Evolutionary conservation across 805 yeast genomes (phyloP).

Genomic region (Lipomyces kockii): DNA sequence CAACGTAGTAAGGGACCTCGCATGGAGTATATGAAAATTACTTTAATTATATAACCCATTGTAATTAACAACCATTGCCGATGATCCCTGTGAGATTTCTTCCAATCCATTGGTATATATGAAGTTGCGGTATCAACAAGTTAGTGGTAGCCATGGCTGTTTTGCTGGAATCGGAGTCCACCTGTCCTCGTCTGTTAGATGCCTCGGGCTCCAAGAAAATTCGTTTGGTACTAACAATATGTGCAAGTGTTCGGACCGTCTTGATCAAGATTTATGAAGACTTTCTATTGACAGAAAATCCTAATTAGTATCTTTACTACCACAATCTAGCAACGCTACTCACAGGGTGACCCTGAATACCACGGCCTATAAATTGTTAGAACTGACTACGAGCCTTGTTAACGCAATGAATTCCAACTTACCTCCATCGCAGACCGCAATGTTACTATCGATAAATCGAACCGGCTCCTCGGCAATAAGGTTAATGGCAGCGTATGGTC

Average conservation of each 20-base stretch:
- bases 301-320: background rate
- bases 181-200: constrained; percentile 13
- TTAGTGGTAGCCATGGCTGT: background rate
- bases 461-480: constrained; percentile 77
- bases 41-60: background rate
- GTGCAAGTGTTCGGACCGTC: constrained; percentile 76
- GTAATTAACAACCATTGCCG: background rate
- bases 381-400: background rate
- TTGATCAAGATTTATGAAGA: constrained; percentile 78
- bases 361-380: constrained; percentile 51
- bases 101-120: background rate
- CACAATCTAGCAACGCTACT: background rate
- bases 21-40: background rate
- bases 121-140: background rate
- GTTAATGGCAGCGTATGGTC: constrained; percentile 83
- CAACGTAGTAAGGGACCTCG: background rate
- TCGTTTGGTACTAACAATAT: constrained; percentile 54
- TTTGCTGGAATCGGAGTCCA: constrained; percentile 34
- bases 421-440: constrained; percentile 82
- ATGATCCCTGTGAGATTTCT: background rate
- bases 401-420: constrained; percentile 8
- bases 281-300: constrained; percentile 46
- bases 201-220: background rate
- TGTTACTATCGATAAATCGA: constrained; percentile 60
- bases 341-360: constrained; percentile 74